Conservation (phyloP, 129 eudicot genomes). For the Flaveria sonorensis region DNA sequence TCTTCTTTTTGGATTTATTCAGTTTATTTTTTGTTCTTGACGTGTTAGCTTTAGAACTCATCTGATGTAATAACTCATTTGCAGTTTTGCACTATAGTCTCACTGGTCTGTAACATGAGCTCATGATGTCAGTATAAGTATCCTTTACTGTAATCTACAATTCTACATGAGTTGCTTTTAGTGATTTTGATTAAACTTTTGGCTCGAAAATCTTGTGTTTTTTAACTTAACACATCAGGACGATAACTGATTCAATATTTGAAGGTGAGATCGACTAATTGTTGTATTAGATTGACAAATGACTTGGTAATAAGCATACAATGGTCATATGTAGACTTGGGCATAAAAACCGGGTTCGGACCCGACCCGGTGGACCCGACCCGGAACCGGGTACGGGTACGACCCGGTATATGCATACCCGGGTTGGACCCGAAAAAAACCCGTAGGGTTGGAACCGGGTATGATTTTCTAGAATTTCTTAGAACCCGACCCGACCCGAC, state of each 20-base stretch:
- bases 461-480: too few species aligned
- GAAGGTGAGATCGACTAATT: not conserved
- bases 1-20: not conserved
- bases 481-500: too few species aligned
- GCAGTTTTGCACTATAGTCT: slow-evolving; percentile 14
- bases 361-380: too few species aligned
- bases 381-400: too few species aligned
- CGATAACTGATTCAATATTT: not conserved
- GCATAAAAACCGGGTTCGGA: too few species aligned
- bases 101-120: slow-evolving; percentile 3
- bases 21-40: slow-evolving; percentile 6
- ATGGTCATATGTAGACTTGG: too few species aligned
- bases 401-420: too few species aligned
- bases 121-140: not conserved
- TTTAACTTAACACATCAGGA: too few species aligned
- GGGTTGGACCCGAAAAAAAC: too few species aligned
- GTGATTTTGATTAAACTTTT: not conserved
- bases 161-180: not conserved
- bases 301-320: not conserved
- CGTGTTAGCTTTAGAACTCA: not conserved
- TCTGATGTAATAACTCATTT: not conserved
- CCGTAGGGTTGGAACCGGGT: too few species aligned
- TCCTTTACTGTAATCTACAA: not conserved
- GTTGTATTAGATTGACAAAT: not conserved
- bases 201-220: not conserved